phyloP scores from a whole-genome alignment of 441 rosid species.

The Dalechampia spathulata region DNA sequence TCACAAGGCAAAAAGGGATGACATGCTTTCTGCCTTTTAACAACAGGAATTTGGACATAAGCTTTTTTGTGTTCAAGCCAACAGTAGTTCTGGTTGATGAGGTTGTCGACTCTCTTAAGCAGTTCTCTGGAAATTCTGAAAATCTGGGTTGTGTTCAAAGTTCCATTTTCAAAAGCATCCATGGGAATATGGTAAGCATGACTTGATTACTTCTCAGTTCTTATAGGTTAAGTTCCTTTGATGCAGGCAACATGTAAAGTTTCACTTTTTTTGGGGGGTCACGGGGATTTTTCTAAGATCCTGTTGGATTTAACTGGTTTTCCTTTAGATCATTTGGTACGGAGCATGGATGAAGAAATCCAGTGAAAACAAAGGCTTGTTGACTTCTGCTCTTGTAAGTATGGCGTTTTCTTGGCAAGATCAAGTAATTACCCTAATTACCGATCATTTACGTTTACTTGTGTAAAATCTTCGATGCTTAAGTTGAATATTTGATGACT shows the following conservation, averaged over 20 bases:
- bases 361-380: slow-evolving; percentile 31
- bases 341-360: slow-evolving; percentile 57
- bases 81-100: slow-evolving; percentile 36
- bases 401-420: too few species aligned
- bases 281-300: too few species aligned
- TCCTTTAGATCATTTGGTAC: slow-evolving; percentile 49
- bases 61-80: slow-evolving; percentile 39
- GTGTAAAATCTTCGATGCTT: too few species aligned
- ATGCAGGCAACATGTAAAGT: too few species aligned
- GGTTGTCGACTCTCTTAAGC: slow-evolving; percentile 30
- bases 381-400: slow-evolving; percentile 40
- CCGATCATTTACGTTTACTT: too few species aligned
- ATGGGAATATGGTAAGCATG: slow-evolving; percentile 46
- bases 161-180: slow-evolving; percentile 53
- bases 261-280: too few species aligned
- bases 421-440: too few species aligned
- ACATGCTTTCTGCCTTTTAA: slow-evolving; percentile 49
- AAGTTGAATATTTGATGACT: too few species aligned
- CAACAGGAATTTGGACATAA: slow-evolving; percentile 33
- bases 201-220: too few species aligned
- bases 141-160: slow-evolving; percentile 50
- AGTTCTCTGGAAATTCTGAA: slow-evolving; percentile 26
- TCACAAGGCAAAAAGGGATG: slow-evolving; percentile 24
- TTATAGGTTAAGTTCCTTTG: too few species aligned
- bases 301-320: too few species aligned